Base-by-base conservation (phyloP, 2,329 filamentous ascomycete species). In the Colletotrichum orbiculare region DNA sequence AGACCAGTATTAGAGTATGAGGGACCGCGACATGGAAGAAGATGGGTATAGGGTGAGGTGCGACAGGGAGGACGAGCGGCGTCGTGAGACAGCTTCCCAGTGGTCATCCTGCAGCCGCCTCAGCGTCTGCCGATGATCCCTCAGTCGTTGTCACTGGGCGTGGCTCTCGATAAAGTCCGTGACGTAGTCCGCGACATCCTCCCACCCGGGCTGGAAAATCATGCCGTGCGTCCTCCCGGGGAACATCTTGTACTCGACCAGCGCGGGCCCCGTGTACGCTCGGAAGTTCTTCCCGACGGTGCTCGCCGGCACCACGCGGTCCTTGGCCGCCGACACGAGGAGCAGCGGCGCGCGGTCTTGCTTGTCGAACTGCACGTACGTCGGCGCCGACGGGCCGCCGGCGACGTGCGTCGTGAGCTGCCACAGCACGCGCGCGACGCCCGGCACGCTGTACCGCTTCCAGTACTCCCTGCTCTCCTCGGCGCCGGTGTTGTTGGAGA, bases 401-500 rank as follows among this genome's bases (percentile, higher is more conserved):
- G 63, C 53, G 1, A 59, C 61, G 11, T 68, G 60, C 2, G 67
- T 61, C 0, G 69, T 68, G 1, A 68, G 47, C 45, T 71, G 69
- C 69, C 69, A 71, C 6, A 71, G 48, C 8, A 72, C 67, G 34
- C 69, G 68, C 2, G 69, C 65, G 4, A 69, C 69, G 3, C 61
- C 66, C 7, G 69, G 70, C 4, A 72, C 57, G 12, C 69, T 61
- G 42, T 72, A 72, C 4, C 60, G 54, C 37, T 69, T 63, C 58
- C 63, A 72, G 2, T 68, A 46, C 8, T 46, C 48, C n/a, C 60
- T 66, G 38, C 65, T 69, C 42, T 69, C 67, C 1, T 54, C 53
- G 9, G 11, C 41, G 48, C 46, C 9, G 58, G 69, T 58, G 15
- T 70, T 66, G 15, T 72, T 72, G 25, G 61, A 67, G 45, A 72